Evolutionary conservation across 2,329 filamentous ascomycete genomes (phyloP).

Genomic region (Diplodia mutila): DNA sequence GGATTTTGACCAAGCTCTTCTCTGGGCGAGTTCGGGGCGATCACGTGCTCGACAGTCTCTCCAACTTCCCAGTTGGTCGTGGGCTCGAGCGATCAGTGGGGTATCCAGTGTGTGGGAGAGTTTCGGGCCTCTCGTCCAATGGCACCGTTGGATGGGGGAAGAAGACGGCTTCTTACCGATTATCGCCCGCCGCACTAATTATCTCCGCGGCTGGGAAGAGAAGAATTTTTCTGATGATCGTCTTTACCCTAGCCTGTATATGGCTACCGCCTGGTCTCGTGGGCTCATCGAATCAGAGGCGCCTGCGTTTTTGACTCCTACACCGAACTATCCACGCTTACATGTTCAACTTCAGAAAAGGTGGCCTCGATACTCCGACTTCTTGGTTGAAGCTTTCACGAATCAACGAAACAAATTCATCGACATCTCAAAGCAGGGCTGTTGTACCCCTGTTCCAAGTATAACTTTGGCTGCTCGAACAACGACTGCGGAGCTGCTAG

Average conservation of each 20-base stretch:
- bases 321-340: no score
- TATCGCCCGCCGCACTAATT: background rate
- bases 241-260: background rate
- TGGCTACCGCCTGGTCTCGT: background rate
- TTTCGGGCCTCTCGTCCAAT: background rate
- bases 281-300: background rate
- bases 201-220: background rate
- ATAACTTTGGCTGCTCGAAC: background rate
- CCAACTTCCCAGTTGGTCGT: background rate
- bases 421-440: background rate
- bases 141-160: background rate
- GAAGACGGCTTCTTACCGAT: background rate
- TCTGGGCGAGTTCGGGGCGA: background rate
- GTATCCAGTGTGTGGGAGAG: background rate
- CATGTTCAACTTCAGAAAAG: background rate
- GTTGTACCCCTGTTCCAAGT: background rate
- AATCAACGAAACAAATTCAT: background rate
- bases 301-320: no score
- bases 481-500: background rate
- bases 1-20: background rate
- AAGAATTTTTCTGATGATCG: background rate
- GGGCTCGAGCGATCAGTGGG: background rate
- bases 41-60: background rate
- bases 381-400: background rate
- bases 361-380: background rate